Percentiles rank a stretch among this genome's conserved stretches.
phyloP scores from a whole-genome alignment of 228 moss, liverwort and hornwort species.

The Sphagnum magellanicum region DNA sequence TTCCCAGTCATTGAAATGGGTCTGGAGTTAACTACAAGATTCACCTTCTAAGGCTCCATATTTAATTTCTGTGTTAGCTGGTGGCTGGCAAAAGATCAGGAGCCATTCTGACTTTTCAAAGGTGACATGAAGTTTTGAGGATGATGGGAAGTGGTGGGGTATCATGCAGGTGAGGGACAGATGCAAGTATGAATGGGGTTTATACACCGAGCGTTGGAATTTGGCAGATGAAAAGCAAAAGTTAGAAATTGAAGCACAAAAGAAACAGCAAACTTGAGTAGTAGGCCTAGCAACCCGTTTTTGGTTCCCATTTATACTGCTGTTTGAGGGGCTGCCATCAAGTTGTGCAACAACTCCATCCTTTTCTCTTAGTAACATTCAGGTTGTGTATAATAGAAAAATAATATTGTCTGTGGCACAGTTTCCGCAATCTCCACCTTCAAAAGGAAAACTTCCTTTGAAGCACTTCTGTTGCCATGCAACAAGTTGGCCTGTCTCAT shows the following conservation, averaged over 20 bases:
- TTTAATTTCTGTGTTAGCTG: neutral
- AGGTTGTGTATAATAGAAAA: too few relatives aligned
- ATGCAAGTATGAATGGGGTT: slow-evolving; percentile 75
- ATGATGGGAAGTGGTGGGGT: neutral
- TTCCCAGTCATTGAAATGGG: neutral
- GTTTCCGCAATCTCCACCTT: too few relatives aligned
- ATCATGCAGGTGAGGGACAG: slow-evolving; percentile 62
- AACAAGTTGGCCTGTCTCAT: too few relatives aligned
- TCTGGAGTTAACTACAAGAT: neutral
- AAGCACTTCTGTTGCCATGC: too few relatives aligned
- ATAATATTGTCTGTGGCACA: too few relatives aligned
- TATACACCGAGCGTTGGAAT: slow-evolving; percentile 62
- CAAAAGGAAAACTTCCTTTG: too few relatives aligned
- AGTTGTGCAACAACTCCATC: too few relatives aligned
- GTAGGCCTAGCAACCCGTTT: too few relatives aligned
- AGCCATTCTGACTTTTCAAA: neutral
- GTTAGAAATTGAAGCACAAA: slow-evolving; percentile 5
- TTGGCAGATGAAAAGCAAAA: slow-evolving; percentile 59
- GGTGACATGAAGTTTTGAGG: neutral
- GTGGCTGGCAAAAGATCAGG: neutral
- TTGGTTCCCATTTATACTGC: too few relatives aligned
- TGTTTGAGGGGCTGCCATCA: too few relatives aligned
- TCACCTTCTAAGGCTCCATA: neutral
- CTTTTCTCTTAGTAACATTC: too few relatives aligned
- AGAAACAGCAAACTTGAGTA: too few relatives aligned